Evolutionary conservation across 495 filamentous ascomycete genomes (phyloP), one percentile per base, ranked within the genome.

Genomic region (Sordaria brevicollis): DNA sequence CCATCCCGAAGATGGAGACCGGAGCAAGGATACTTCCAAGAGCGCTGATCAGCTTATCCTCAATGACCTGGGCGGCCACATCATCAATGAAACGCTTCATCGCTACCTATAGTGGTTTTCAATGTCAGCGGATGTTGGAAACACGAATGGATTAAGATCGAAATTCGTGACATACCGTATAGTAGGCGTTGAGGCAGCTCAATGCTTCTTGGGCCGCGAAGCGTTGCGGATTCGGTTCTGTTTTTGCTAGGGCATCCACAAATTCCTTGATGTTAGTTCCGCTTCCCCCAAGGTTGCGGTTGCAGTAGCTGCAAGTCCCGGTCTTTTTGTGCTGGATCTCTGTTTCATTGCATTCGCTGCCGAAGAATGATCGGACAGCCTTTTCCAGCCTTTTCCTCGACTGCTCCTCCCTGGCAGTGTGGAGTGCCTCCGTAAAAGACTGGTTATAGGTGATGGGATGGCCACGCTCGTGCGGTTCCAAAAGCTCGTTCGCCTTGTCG

Each of bases 31-130:
- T 83, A 49, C 74, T 71, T 54, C 74, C 67, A 13, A 88, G 75
- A 9, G 73, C 71, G 19, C 71, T 72, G n/a, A 91, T 76, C 41
- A 91, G 81, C 74, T 86, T 86, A 34, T 82, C 80, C 67, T 91
- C 89, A 36, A 89, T 85, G 4, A 84, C 89, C 41, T 89, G 80
- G 5, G 82, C 83, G 17, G 85, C 81, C 33, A 91, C 71, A 54
- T 90, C 86, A 39, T 92, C 87, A n/a, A 89, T 77, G 74, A 92
- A 89, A 0, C 81, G 83, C 71, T 85, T 82, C 67, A 89, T 74
- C 1, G 89, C 84, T 72, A 91, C 84, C 89, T 90, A 67, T 39
- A 70, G 67, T 35, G 33, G 62, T 33, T 68, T 72, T 43, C 66
- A 67, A 67, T 73, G 65, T 73, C 36, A 71, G 71, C 15, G 39